phyloP scores from a whole-genome alignment of 345 rosid genomes.

The Brassica rapa region DNA sequence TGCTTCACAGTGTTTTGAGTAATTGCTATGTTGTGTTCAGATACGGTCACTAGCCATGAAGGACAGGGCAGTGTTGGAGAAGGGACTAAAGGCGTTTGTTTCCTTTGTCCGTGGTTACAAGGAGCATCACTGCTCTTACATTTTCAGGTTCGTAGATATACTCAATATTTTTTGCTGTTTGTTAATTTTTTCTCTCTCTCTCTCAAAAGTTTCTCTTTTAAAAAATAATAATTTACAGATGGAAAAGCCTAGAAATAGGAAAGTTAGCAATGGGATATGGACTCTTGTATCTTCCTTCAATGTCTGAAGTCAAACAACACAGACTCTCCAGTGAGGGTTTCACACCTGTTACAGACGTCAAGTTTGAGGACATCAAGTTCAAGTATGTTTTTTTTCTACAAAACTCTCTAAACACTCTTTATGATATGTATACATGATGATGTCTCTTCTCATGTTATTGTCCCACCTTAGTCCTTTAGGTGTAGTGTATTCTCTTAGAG shows the following conservation, averaged over 20 bases:
- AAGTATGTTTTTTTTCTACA: conserved; percentile 47
- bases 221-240: too few species aligned
- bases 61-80: conserved; percentile 91
- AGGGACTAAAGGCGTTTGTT: conserved; percentile 89
- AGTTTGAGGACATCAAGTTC: conserved; percentile 69
- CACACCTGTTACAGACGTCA: conserved; percentile 59
- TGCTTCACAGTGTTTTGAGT: conserved; percentile 8
- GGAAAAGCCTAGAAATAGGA: conserved; percentile 86
- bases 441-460: background rate
- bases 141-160: conserved; percentile 61
- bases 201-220: too few species aligned
- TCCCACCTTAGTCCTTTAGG: background rate
- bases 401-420: background rate
- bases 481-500: conserved; percentile 8
- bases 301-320: conserved; percentile 83
- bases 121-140: conserved; percentile 82
- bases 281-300: conserved; percentile 78
- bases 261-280: conserved; percentile 97
- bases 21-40: conserved; percentile 41
- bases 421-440: background rate
- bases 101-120: conserved; percentile 87
- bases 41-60: conserved; percentile 66
- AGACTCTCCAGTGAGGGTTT: conserved; percentile 76
- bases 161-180: background rate
- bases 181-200: background rate